A percentile compares a stretch with the other conserved stretches of the same genome.
These are phyloP conservation scores for Colletotrichum gigasporum DNA, from an alignment of 2,329 filamentous ascomycete species.

Conservation along the genomic window DNA sequence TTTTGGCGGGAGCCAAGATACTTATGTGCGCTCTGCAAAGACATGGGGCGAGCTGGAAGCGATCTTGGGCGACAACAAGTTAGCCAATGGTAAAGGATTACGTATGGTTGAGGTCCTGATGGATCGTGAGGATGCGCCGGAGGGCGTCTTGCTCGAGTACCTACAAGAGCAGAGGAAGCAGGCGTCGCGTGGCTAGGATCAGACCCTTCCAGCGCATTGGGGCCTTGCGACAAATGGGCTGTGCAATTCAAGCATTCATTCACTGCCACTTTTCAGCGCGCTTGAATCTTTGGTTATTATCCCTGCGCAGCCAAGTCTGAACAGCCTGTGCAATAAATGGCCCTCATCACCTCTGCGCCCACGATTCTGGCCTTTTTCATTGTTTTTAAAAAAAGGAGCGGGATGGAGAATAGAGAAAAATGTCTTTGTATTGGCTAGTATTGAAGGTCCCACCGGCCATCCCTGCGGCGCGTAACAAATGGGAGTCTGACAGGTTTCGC, in stretches of 20 bases:
- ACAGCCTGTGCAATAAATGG: too few species aligned
- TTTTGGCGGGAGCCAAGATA: constrained; percentile 51
- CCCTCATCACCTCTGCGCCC: background rate
- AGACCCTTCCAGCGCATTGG: too few species aligned
- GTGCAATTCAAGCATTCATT: too few species aligned
- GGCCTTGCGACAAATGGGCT: too few species aligned
- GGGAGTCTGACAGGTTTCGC: constrained; percentile 52
- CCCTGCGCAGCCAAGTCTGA: too few species aligned
- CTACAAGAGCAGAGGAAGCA: background rate
- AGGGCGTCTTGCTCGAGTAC: background rate
- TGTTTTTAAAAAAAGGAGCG: too few species aligned
- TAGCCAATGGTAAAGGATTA: constrained; percentile 36
- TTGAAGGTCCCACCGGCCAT: background rate
- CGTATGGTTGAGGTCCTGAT: constrained; percentile 45
- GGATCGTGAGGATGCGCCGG: constrained; percentile 28
- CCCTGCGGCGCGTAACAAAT: constrained; percentile 1
- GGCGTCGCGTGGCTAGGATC: too few species aligned
- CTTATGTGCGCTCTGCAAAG: constrained; percentile 43
- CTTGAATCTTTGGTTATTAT: too few species aligned
- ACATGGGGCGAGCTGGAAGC: constrained; percentile 56
- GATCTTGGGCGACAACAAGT: constrained; percentile 37
- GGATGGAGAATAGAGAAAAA: too few species aligned
- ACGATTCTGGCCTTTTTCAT: too few species aligned
- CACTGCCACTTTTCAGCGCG: too few species aligned
- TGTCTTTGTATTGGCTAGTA: background rate